Evolutionary conservation across 176 grass and related monocot genomes (phyloP), one percentile per base, ranked within the genome.

Genomic region (Miscanthus lutarioriparius): DNA sequence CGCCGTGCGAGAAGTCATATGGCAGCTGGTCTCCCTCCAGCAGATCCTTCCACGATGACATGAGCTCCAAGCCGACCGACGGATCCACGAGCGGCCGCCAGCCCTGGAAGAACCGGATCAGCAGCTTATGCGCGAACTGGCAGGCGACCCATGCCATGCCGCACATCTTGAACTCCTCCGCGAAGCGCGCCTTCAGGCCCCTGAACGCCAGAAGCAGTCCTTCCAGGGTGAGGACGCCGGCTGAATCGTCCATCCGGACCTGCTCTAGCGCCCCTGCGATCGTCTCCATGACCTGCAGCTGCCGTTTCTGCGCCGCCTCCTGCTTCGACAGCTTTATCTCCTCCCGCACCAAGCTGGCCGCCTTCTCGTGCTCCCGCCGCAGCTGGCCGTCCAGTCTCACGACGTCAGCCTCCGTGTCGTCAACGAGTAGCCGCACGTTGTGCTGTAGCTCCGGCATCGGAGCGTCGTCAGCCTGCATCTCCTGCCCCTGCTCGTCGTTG

Each of bases 21-120:
- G 94, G 91, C n/a, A n/a, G n/a, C 28, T 86, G 85, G 64, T 87
- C 94, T 1, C 64, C 85, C 39, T 97, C 85, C 62, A 97, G 75
- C 72, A 97, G 51, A 74, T 94, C 89, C 72, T 82, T 93, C 89
- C 82, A 97, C 8, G 80, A 73, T 13, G 80, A 67, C 49, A 97
- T 88, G 58, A 82, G 33, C 23, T 84, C 80, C 54, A 94, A 75
- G 8, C 94, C 83, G 43, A 88, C 81, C 75, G 71, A 64, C 0
- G 89, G 94, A 61, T 97, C 90, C 77, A 87, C 48, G 7, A 94
- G 51, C 0, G 94, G 94, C 10, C 90, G 91, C 91, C 94, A 97
- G 17, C 83, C 87, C 19, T 90, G 91, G 68, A 97, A 97, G 68
- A 85, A 45, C 11, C 70, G 85, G 73, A 86, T 27, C 8, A 97